phyloP scores from a whole-genome alignment of 495 filamentous ascomycete species.

The Penicillium nucicola region DNA sequence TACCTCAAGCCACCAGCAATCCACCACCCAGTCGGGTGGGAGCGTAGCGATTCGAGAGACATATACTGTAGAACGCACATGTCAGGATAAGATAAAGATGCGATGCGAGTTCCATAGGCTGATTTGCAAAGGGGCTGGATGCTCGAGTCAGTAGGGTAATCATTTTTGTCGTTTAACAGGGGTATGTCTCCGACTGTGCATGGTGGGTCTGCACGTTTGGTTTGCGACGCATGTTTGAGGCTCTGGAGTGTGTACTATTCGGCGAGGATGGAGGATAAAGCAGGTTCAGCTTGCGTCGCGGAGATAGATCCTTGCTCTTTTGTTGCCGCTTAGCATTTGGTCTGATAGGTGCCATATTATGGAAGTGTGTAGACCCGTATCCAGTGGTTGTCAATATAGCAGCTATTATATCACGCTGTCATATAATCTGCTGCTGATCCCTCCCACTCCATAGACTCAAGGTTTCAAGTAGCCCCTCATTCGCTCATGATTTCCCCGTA shows the following conservation, averaged over 20 bases:
- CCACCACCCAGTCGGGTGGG: background rate
- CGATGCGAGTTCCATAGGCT: background rate
- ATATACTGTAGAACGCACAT: background rate
- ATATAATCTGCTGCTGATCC: no score
- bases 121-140: background rate
- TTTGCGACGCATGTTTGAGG: background rate
- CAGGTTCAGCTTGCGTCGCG: no score
- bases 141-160: background rate
- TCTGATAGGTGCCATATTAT: no score
- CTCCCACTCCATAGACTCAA: no score
- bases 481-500: no score
- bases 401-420: no score
- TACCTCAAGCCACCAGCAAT: background rate
- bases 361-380: no score
- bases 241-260: background rate
- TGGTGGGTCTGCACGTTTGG: background rate
- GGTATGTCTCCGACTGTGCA: background rate
- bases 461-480: no score
- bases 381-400: no score
- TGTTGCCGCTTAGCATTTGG: no score
- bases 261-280: no score
- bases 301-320: no score
- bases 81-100: background rate
- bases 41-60: background rate
- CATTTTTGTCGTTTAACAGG: background rate